Evolutionary conservation across 768 basidiomycete genomes (phyloP), one percentile per base, ranked within the genome.

Genomic region (Mycena epipterygia): DNA sequence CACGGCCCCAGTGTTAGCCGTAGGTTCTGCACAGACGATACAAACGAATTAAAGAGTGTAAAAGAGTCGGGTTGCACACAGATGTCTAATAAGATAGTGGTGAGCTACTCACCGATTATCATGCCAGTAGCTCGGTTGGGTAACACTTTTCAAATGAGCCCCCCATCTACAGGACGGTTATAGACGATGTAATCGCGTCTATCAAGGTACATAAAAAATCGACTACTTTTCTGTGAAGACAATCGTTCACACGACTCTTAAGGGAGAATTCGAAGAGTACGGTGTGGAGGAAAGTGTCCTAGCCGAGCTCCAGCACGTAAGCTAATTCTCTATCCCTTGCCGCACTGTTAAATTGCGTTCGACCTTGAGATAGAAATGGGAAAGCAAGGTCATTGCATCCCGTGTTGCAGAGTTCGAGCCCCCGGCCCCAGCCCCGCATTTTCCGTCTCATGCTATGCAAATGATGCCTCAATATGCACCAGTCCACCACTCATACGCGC

Each of bases 81-180:
- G 76, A 97, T 97, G 96, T 96, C 95, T 70, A 97, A 97, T 92
- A 97, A 97, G 88, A 95, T 96, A 87, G 96, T 97, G 91, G 95
- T 96, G 89, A 94, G 94, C 92, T 90, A 85, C 88, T 89, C 90
- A 88, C 88, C 85, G 82, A 86, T 82, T 83, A 83, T 82, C 76
- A 80, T 85, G 87, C n/a, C 89, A 89, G 87, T 85, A 79, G 82
- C 80, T 72, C 78, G 76, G 82, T 84, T 85, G 84, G 82, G 87
- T 86, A 87, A 90, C 84, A 81, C 83, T 78, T 83, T 81, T 88
- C 52, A 42, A 46, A 62, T 89, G 91, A 97, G 96, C 96, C 96
- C 79, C 77, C 82, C 75, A 93, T 95, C 76, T 99, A 99, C 83
- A 94, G 97, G 73, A 81, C 90, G 68, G 93, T 99, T 82, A 98